Evolutionary conservation across 2,329 filamentous ascomycete species (phyloP).

Genomic region (Tolypocladium pustulatum): DNA sequence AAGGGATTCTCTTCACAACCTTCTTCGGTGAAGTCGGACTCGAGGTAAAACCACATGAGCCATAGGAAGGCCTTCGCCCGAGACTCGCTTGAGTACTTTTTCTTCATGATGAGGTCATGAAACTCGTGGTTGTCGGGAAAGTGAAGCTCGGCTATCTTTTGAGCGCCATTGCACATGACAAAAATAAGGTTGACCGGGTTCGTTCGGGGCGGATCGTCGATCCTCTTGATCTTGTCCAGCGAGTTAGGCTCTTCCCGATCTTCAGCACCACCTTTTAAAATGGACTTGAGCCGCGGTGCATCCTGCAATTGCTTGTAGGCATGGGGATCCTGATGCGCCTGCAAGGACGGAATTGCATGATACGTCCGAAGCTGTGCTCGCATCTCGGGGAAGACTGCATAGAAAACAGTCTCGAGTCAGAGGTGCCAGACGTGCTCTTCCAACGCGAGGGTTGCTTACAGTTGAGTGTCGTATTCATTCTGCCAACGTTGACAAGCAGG

Average conservation of each 20-base stretch:
- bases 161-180: conserved; percentile 78
- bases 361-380: conserved; percentile 94
- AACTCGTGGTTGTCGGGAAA: conserved; percentile 82
- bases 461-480: conserved; percentile 98
- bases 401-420: conserved; percentile 7
- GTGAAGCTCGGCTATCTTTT: conserved; percentile 86
- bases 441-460: conserved; percentile 46
- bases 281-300: conserved; percentile 90
- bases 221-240: conserved; percentile 68
- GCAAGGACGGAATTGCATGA: conserved; percentile 91
- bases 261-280: conserved; percentile 91
- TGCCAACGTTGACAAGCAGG: conserved; percentile 87
- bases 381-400: conserved; percentile 94
- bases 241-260: conserved; percentile 76
- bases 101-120: conserved; percentile 92
- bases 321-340: conserved; percentile 88
- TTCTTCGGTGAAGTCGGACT: conserved; percentile 86
- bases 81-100: conserved; percentile 68
- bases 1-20: conserved; percentile 88
- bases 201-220: conserved; percentile 57
- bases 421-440: not conserved
- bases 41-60: conserved; percentile 99
- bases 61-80: conserved; percentile 85
- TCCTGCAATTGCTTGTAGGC: conserved; percentile 98
- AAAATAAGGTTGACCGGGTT: conserved; percentile 98